Evolutionary conservation across 345 rosid genomes (phyloP).

Genomic region (Aethionema arabicum): DNA sequence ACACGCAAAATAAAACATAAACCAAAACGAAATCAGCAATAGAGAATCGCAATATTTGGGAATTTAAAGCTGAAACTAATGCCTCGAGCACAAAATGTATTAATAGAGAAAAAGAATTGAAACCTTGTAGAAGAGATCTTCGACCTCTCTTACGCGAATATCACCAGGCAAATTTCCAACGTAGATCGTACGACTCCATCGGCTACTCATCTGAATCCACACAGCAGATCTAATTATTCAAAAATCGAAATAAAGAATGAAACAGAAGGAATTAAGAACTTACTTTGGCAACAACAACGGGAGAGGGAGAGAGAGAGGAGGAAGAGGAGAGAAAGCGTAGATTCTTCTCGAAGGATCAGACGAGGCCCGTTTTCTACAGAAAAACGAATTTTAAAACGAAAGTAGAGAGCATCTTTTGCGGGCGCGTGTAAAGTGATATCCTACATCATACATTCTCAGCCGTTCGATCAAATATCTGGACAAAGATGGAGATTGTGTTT

Average conservation of each 20-base stretch:
- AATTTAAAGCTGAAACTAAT: background rate
- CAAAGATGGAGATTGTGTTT: background rate
- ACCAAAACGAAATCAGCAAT: background rate
- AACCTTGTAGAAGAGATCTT: conserved; percentile 92
- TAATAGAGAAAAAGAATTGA: background rate
- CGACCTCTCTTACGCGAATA: conserved; percentile 79
- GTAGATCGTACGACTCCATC: conserved; percentile 80
- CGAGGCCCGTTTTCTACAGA: conserved; percentile 1
- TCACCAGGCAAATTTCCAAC: conserved; percentile 98
- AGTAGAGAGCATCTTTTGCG: background rate
- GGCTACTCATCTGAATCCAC: conserved; percentile 61
- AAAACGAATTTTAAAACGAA: conserved; percentile 4
- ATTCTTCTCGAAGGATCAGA: conserved; percentile 31
- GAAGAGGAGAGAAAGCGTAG: conserved; percentile 17
- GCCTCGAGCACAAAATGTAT: too few species aligned
- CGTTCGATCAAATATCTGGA: background rate
- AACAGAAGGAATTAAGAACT: background rate
- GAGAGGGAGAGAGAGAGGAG: background rate
- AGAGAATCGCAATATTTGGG: background rate
- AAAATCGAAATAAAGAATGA: background rate
- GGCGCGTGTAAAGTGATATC: conserved; percentile 17
- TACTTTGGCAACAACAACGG: conserved; percentile 9
- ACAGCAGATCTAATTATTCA: background rate
- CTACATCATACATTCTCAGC: background rate
- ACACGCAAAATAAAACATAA: too few species aligned